Conservation (phyloP, 306 rosid species). For the Oxytropis ochrocephala region DNA sequence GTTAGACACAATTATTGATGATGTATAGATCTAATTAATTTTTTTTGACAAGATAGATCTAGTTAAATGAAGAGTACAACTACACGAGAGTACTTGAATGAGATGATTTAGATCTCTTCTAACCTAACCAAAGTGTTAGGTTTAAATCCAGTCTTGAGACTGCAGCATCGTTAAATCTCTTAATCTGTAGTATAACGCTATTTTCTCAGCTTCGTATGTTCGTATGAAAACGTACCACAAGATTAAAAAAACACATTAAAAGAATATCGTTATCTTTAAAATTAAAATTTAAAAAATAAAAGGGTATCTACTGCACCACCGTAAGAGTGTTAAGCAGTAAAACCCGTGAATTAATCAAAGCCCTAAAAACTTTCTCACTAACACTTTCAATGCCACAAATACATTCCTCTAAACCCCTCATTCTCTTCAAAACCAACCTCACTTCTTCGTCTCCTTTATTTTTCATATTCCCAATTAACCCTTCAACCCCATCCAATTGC, state of each 20-base stretch:
- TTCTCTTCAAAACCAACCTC: conserved; percentile 45
- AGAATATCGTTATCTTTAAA: background rate
- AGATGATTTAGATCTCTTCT: too few relatives aligned
- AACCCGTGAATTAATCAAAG: conserved; percentile 64
- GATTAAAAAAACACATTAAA: background rate
- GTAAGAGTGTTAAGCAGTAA: conserved; percentile 57
- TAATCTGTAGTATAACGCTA: background rate
- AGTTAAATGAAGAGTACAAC: too few relatives aligned
- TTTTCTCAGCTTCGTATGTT: background rate
- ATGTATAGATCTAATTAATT: too few relatives aligned
- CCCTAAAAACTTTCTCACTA: conserved; percentile 50
- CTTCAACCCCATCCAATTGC: conserved; percentile 7
- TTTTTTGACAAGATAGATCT: too few relatives aligned
- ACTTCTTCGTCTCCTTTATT: conserved; percentile 59
- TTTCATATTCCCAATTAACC: conserved; percentile 27
- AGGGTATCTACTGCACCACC: conserved; percentile 21
- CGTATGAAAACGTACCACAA: background rate
- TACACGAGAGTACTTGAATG: too few relatives aligned
- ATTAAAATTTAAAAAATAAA: background rate
- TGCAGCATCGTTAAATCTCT: too few relatives aligned
- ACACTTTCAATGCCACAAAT: conserved; percentile 40
- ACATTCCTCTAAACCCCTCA: conserved; percentile 52
- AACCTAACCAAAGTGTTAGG: too few relatives aligned
- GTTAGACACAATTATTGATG: too few relatives aligned
- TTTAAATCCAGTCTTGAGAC: too few relatives aligned